Base-by-base conservation (phyloP, 768 basidiomycete species). In the Naganishia onofrii region DNA sequence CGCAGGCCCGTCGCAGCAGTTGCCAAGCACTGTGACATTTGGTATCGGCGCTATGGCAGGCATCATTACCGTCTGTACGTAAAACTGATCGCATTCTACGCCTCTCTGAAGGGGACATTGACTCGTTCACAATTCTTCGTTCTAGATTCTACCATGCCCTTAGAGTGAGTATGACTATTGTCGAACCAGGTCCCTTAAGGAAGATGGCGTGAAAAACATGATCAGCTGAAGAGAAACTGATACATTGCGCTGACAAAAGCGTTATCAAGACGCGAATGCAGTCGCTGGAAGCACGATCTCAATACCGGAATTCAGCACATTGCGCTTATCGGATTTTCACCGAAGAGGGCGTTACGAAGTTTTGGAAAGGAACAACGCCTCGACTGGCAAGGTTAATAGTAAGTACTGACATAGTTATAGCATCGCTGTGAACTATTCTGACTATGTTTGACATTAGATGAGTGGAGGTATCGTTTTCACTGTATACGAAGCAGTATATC, bases 241-340 rank as follows among this genome's bases (percentile, higher is more conserved):
- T n/a, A 31, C n/a, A 1, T 36, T 63, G 38, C 34, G n/a, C 60
- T 36, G 10, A 9, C 34, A 13, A 31, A 7, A 95, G 93, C 77
- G 93, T 97, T 34, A 87, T 98, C 82, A 99, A 98, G 83, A 98
- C 96, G 13, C 87, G 95, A 29, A 99, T 98, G 96, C 96, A 99
- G 81, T 89, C 92, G 6, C 84, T 99, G 12, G 86, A 87, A 68
- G 96, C 95, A 0, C 84, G 86, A 12, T 82, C 84, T 28, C 89
- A 93, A 70, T 99, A 98, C 79, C 87, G 88, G 44, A 97, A 99
- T 77, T 89, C 93, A 2, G 90, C 97, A 83, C 93, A 98, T 75
- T 98, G 95, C 75, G 94, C 88, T 5, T 95, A 96, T 77, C 86
- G 94, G 55, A 93, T 97, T 77, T 88, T 92, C 73, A 92, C 89